Conservation (phyloP, 352 stramenopile species). For the Peronosclerospora sorghi region DNA sequence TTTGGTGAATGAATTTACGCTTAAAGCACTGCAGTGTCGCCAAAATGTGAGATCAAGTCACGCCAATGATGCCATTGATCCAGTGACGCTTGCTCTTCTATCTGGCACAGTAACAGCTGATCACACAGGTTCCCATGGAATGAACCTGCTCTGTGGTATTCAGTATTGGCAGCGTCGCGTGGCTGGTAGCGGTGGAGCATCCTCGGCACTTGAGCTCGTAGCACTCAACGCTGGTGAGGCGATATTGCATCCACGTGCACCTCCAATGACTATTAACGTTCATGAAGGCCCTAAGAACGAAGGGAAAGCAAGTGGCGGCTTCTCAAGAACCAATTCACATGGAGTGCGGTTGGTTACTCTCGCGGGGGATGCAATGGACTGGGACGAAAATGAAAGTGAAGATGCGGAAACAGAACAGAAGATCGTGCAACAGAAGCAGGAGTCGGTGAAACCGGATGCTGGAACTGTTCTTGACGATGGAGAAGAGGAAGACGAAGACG, state of each 20-base stretch:
- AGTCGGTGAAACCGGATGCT: slow-evolving; percentile 2
- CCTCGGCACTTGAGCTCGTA: slow-evolving; percentile 30
- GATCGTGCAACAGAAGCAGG: slow-evolving; percentile 1
- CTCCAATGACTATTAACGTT: slow-evolving; percentile 53
- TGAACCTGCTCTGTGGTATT: slow-evolving; percentile 42
- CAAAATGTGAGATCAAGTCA: slow-evolving; percentile 13
- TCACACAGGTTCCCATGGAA: slow-evolving; percentile 34
- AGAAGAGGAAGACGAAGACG: slow-evolving; percentile 12
- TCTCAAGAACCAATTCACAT: slow-evolving; percentile 1
- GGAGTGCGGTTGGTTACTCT: slow-evolving; percentile 2
- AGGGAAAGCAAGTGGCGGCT: slow-evolving; percentile 3
- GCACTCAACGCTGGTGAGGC: slow-evolving; percentile 55
- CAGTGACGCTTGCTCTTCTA: slow-evolving; percentile 43
- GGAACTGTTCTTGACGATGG: slow-evolving; percentile 12
- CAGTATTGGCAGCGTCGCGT: slow-evolving; percentile 39
- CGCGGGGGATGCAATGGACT: slow-evolving; percentile 23
- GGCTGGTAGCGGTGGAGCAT: slow-evolving; percentile 12
- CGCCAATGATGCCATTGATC: slow-evolving; percentile 15
- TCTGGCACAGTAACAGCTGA: slow-evolving; percentile 45
- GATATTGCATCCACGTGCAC: slow-evolving; percentile 58
- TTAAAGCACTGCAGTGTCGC: slow-evolving; percentile 27
- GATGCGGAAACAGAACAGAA: slow-evolving; percentile 9
- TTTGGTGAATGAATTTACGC: slow-evolving; percentile 29
- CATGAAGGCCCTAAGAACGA: slow-evolving; percentile 17
- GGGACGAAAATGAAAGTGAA: slow-evolving; percentile 23